phyloP scores from a whole-genome alignment of 2,329 filamentous ascomycete genomes.

The Colletotrichum cordylinicola region DNA sequence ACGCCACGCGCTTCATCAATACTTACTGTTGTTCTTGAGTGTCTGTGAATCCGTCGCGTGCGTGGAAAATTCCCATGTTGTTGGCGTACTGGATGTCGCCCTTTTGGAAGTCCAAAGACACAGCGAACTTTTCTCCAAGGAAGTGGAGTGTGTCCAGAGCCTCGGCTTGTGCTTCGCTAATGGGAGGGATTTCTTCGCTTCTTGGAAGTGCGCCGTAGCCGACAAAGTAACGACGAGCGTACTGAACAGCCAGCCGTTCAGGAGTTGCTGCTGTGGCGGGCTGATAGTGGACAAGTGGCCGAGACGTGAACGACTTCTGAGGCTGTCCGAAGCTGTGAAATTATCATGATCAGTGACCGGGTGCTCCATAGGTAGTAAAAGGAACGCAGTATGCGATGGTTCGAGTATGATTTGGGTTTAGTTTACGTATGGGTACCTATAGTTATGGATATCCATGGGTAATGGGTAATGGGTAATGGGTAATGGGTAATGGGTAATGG shows the following conservation, averaged over 20 bases:
- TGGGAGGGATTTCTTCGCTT: constrained; percentile 58
- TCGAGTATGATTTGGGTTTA: not conserved
- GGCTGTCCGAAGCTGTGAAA: constrained; percentile 55
- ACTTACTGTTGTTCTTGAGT: constrained; percentile 48
- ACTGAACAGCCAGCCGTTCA: constrained; percentile 64
- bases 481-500: no score
- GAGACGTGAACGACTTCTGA: constrained; percentile 47
- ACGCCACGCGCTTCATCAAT: no score
- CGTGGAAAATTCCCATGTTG: constrained; percentile 60
- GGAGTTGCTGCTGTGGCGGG: constrained; percentile 48
- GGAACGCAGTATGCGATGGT: not conserved
- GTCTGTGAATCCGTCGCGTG: constrained; percentile 54
- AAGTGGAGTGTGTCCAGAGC: constrained; percentile 58
- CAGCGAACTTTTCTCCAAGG: constrained; percentile 49
- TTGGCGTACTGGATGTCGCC: constrained; percentile 64
- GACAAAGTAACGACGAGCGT: constrained; percentile 64
- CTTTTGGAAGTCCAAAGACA: constrained; percentile 50
- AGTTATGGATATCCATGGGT: no score
- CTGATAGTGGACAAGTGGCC: constrained; percentile 63
- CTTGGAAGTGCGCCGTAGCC: constrained; percentile 61
- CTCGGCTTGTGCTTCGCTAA: constrained; percentile 58
- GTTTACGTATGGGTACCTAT: not conserved
- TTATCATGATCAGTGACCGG: not conserved
- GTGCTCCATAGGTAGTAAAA: not conserved
- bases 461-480: no score